These are phyloP conservation scores for Chondrus crispus DNA, from an alignment of 23 red algal species.

Conservation along the genomic window DNA sequence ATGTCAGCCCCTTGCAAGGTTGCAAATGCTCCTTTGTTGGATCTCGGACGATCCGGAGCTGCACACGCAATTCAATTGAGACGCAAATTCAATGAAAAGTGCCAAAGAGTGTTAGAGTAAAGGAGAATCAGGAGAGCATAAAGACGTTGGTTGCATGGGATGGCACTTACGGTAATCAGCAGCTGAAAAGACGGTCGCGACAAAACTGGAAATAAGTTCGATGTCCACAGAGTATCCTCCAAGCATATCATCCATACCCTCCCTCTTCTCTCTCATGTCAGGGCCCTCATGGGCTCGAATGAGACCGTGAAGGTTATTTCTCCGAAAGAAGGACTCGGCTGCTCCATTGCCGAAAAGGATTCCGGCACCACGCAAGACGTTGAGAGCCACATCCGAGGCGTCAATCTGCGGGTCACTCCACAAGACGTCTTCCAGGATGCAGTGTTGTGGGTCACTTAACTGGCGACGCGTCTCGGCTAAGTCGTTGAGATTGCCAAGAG, in stretches of 20 bases:
- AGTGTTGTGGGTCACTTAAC: slow-evolving; percentile 19
- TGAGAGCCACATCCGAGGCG: slow-evolving; percentile 13
- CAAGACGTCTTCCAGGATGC: slow-evolving; percentile 58
- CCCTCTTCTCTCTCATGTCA: slow-evolving; percentile 62
- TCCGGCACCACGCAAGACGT: slow-evolving; percentile 63
- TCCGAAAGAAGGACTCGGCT: slow-evolving; percentile 42
- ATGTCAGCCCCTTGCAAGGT: slow-evolving; percentile 21
- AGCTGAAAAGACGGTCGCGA: slow-evolving; percentile 69
- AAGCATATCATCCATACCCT: slow-evolving; percentile 53
- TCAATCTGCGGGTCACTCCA: slow-evolving; percentile 68
- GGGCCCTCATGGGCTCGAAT: slow-evolving; percentile 88
- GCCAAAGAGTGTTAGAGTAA: no score
- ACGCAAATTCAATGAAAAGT: no score
- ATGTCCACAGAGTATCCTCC: slow-evolving; percentile 72
- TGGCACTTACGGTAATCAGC: slow-evolving; percentile 42
- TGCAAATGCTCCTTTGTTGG: slow-evolving; percentile 39
- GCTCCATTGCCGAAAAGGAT: slow-evolving; percentile 59
- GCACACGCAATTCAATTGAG: no score
- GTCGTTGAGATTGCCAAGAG: slow-evolving; percentile 37
- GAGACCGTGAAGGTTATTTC: slow-evolving; percentile 52
- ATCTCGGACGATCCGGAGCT: slow-evolving; percentile 38
- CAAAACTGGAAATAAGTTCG: slow-evolving; percentile 35
- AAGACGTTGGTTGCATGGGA: no score
- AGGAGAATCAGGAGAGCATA: no score
- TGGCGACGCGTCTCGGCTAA: slow-evolving; percentile 13